These are phyloP conservation scores for Pugionium dolabratum DNA, from an alignment of 345 rosid genomes.

Conservation along the genomic window DNA sequence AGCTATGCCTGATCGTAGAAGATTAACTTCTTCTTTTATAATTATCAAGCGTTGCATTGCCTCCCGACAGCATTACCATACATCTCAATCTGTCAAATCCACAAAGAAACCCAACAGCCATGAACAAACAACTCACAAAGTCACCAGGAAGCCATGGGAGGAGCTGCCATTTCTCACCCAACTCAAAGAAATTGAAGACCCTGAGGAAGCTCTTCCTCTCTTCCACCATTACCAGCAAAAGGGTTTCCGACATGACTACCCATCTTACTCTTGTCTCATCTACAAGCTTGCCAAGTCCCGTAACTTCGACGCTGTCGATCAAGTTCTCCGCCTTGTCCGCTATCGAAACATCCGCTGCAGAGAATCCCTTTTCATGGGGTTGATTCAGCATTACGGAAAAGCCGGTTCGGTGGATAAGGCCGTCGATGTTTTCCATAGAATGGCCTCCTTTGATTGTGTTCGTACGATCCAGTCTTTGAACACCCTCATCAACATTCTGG, in stretches of 20 bases:
- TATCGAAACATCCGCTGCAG: conserved; percentile 53
- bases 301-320: conserved; percentile 59
- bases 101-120: conserved; percentile 39
- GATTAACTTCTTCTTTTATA: conserved; percentile 1
- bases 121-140: conserved; percentile 32
- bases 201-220: conserved; percentile 71
- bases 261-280: conserved; percentile 76
- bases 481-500: conserved; percentile 62
- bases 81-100: conserved; percentile 37
- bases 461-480: conserved; percentile 67
- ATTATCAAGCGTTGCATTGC: conserved; percentile 9
- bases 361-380: conserved; percentile 65
- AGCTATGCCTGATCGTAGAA: conserved; percentile 1
- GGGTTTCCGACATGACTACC: conserved; percentile 75
- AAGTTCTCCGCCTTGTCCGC: conserved; percentile 48
- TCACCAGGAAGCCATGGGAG: conserved; percentile 39
- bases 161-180: conserved; percentile 52
- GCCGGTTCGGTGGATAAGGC: conserved; percentile 56
- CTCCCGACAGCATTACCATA: conserved; percentile 34
- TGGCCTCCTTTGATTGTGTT: conserved; percentile 59
- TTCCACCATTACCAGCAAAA: conserved; percentile 52
- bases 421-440: conserved; percentile 49
- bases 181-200: conserved; percentile 54
- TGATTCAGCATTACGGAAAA: conserved; percentile 77
- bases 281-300: conserved; percentile 74